Base-by-base conservation (phyloP, 345 rosid species). In the Eucalyptus melliodora region DNA sequence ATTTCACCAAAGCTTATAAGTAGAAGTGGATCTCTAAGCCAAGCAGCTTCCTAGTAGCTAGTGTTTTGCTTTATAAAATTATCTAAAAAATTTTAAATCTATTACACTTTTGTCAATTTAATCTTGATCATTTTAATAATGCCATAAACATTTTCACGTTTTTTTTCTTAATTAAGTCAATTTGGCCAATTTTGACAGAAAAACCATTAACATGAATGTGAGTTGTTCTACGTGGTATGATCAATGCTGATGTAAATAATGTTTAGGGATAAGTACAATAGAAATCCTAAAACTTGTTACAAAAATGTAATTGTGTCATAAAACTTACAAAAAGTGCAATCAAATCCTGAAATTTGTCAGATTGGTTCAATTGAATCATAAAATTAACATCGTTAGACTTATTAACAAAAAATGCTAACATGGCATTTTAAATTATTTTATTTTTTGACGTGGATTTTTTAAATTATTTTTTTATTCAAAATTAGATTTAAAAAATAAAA, bases 221-320 rank as follows among this genome's bases (percentile, higher is more conserved):
- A 0, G 13, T 23, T 0, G 30, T 56, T 0, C 6, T 24, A 23
- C 14, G 0, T 56, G 30, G 0, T 23, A 9, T 23, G 5, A 26
- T 23, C 0, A 23, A 56, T 0, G 0, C 1, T 1, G 6, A 2
- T 1, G 30, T 56, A 11, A 56, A 56, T 5, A 24, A 24, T 23
- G 1, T 56, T 50, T 50, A 50, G 51, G 51, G 1, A 50, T 50
- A 50, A 13, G 16, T 50, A 16, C 0, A 50, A 50, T 50, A 50
- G 0, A 50, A 50, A 0, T 50, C 51, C 0, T 14, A 50, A 50
- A 50, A 5, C 16, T 50, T 50, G 51, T 50, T 50, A 50, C 0
- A 0, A 14, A 50, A 50, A 50, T 50, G 16, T 0, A 50, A 50
- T 14, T 50, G 51, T 0, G 0, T 50, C 51, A 1, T 14, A 50